Conservation (phyloP, 169 alveolate species). For the Cryptosporidium sp. region DNA sequence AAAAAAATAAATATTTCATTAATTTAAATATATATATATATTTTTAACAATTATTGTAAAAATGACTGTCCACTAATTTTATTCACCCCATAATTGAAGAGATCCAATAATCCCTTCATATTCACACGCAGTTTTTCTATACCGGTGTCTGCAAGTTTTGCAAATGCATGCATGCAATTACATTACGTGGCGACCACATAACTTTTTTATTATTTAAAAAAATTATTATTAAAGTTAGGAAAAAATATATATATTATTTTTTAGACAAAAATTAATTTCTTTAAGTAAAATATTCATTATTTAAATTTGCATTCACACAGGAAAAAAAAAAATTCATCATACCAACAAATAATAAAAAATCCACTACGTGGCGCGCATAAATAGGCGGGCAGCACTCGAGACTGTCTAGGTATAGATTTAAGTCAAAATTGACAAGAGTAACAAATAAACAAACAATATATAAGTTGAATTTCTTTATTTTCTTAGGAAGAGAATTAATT, state of each 20-base stretch:
- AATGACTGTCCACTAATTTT: conserved; percentile 14
- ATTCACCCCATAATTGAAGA: background rate
- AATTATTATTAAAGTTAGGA: background rate
- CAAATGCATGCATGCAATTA: conserved; percentile 63
- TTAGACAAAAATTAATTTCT: background rate
- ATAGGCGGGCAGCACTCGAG: conserved; percentile 38
- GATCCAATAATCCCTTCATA: conserved; percentile 43
- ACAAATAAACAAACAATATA: background rate
- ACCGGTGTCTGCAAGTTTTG: conserved; percentile 51
- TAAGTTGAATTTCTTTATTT: background rate
- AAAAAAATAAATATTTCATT: background rate
- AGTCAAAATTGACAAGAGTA: conserved; percentile 30
- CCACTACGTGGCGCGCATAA: conserved; percentile 27
- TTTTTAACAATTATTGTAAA: background rate
- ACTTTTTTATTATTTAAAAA: background rate
- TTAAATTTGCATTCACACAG: background rate
- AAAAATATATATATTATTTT: background rate
- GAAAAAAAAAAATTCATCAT: background rate
- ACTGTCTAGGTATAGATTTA: conserved; percentile 53
- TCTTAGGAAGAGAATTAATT: background rate
- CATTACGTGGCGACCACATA: conserved; percentile 40
- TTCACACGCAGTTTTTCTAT: conserved; percentile 44
- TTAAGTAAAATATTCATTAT: background rate
- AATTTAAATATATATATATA: background rate
- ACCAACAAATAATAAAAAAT: background rate